Conservation (phyloP, 345 rosid genomes). For the Acer negundo region DNA sequence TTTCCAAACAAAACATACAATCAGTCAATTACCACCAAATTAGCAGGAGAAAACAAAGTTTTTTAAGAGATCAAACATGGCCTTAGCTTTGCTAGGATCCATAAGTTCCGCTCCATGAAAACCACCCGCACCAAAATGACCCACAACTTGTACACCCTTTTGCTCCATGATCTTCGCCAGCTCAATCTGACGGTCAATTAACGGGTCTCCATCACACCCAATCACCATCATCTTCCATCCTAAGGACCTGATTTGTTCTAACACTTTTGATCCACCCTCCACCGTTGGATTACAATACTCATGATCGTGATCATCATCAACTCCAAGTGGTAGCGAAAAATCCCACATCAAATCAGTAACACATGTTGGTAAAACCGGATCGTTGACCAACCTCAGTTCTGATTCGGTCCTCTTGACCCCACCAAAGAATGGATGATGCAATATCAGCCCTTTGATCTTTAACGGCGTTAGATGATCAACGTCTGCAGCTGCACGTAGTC, state of each 20-base stretch:
- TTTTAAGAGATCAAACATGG: conserved; percentile 19
- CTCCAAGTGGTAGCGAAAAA: conserved; percentile 49
- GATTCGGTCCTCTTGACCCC: conserved; percentile 47
- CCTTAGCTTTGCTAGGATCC: conserved; percentile 27
- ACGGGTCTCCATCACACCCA: conserved; percentile 49
- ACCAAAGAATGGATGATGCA: conserved; percentile 65
- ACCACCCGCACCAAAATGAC: conserved; percentile 35
- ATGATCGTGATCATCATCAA: conserved; percentile 52
- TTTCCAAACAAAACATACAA: too few species aligned
- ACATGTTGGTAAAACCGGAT: conserved; percentile 28
- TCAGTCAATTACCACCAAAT: background rate
- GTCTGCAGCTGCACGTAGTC: conserved; percentile 27
- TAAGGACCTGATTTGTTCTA: conserved; percentile 22
- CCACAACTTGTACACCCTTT: conserved; percentile 41
- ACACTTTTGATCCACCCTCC: conserved; percentile 27
- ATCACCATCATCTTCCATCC: conserved; percentile 49
- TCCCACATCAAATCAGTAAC: conserved; percentile 56
- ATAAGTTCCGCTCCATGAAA: conserved; percentile 36
- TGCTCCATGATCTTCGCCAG: conserved; percentile 38
- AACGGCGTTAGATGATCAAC: conserved; percentile 37
- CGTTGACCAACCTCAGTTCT: conserved; percentile 40
- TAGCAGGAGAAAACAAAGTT: conserved; percentile 25
- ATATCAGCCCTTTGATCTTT: conserved; percentile 59
- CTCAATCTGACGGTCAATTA: conserved; percentile 51
- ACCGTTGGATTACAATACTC: conserved; percentile 57